Evolutionary conservation across 2,329 filamentous ascomycete genomes (phyloP).

Genomic region (Xylaria hypoxylon): DNA sequence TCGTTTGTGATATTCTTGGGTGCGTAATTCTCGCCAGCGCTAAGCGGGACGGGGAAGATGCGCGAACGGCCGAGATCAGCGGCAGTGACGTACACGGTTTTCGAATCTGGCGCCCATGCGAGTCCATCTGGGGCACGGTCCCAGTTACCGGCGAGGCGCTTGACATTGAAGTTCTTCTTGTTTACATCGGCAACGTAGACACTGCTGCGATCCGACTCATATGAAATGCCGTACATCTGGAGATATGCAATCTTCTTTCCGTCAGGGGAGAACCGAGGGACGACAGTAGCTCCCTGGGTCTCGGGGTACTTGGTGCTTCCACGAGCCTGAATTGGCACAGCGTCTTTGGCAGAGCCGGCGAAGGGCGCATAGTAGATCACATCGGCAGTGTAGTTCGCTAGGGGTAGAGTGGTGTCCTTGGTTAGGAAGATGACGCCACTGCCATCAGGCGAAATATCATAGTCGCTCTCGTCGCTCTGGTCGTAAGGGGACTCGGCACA

Average conservation of each 20-base stretch:
- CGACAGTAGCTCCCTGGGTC: constrained; percentile 52
- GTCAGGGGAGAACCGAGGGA: constrained; percentile 65
- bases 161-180: constrained; percentile 58
- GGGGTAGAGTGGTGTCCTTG: constrained; percentile 66
- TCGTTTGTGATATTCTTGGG: constrained; percentile 53
- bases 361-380: constrained; percentile 53
- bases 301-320: constrained; percentile 49
- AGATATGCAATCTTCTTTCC: constrained; percentile 69
- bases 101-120: constrained; percentile 48
- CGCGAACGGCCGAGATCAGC: constrained; percentile 49
- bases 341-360: constrained; percentile 48
- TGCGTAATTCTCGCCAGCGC: constrained; percentile 46
- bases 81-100: constrained; percentile 49
- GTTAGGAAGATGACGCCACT: constrained; percentile 63
- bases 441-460: constrained; percentile 65
- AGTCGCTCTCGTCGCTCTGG: constrained; percentile 67
- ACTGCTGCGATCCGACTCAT: constrained; percentile 61
- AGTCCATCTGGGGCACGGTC: constrained; percentile 48
- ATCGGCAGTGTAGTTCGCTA: constrained; percentile 63
- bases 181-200: constrained; percentile 58
- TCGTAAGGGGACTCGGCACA: constrained; percentile 61
- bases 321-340: constrained; percentile 51
- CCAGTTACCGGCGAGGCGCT: constrained; percentile 50
- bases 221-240: constrained; percentile 69
- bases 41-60: constrained; percentile 50